Conservation (phyloP, 139 green algal species). For the Coelastrella sp. region DNA sequence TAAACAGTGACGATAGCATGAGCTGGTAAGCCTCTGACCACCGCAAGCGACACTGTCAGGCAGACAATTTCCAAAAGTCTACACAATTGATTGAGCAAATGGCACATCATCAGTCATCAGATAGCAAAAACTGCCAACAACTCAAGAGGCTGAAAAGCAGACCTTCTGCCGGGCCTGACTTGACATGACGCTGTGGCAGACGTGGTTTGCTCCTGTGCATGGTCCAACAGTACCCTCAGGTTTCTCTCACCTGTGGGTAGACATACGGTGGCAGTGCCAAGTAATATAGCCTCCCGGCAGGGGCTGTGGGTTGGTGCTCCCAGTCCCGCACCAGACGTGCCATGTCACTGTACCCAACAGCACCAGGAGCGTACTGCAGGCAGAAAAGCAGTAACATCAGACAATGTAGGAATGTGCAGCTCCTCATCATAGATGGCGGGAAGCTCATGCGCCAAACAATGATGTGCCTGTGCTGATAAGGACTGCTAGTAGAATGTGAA, state of each 20-base stretch:
- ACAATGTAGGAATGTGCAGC: neutral
- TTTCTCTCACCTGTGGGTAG: constrained; percentile 85
- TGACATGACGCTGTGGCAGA: neutral
- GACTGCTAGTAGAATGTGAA: neutral
- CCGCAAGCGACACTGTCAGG: too few species aligned
- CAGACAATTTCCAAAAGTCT: too few species aligned
- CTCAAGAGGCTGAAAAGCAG: too few species aligned
- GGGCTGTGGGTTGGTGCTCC: constrained; percentile 53
- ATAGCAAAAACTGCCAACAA: too few species aligned
- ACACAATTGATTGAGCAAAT: too few species aligned
- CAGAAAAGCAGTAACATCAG: neutral
- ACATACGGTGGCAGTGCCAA: constrained; percentile 94
- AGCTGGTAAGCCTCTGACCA: neutral
- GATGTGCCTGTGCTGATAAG: neutral
- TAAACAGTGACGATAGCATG: neutral
- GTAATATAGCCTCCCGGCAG: constrained; percentile 91
- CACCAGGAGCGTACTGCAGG: constrained; percentile 67
- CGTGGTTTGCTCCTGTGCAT: neutral
- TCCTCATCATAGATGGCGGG: too few species aligned
- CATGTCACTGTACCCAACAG: constrained; percentile 72
- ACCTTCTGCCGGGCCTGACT: too few species aligned
- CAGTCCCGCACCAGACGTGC: constrained; percentile 52
- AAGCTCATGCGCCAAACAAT: neutral
- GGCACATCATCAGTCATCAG: too few species aligned
- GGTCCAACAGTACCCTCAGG: neutral